Percentiles rank a stretch among this genome's conserved stretches.
These are phyloP conservation scores for Zygotorulaspora chibaensis DNA, from an alignment of 805 yeast species.

Conservation along the genomic window DNA sequence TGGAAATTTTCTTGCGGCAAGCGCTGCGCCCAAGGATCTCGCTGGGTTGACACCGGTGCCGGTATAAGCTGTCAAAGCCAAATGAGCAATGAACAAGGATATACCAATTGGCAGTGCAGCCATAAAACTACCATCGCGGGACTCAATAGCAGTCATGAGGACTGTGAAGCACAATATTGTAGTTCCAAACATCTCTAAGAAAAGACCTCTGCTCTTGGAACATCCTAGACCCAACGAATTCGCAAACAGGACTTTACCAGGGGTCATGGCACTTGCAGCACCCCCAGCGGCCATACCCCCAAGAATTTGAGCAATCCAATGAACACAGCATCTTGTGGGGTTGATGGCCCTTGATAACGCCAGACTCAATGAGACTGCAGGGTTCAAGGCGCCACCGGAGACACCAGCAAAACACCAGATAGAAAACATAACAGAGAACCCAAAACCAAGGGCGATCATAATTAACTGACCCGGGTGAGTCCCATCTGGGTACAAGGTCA, in stretches of 20 bases:
- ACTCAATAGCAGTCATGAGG: constrained; percentile 78
- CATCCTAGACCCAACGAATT: constrained; percentile 69
- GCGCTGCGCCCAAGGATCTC: constrained; percentile 78
- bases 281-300: constrained; percentile 94
- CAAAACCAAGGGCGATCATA: constrained; percentile 84
- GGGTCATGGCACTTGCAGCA: constrained; percentile 80
- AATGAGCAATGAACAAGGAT: constrained; percentile 75
- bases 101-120: constrained; percentile 85
- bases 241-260: constrained; percentile 69
- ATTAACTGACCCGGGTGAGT: constrained; percentile 64
- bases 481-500: constrained; percentile 33
- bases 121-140: constrained; percentile 65
- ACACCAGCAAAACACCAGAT: constrained; percentile 47
- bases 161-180: constrained; percentile 70
- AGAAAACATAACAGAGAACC: constrained; percentile 64
- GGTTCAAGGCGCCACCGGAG: constrained; percentile 88
- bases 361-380: constrained; percentile 76
- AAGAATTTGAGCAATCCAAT: constrained; percentile 64
- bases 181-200: constrained; percentile 79
- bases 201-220: constrained; percentile 70
- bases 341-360: constrained; percentile 69
- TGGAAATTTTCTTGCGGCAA: constrained; percentile 72
- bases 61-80: constrained; percentile 75
- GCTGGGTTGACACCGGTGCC: constrained; percentile 95
- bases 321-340: constrained; percentile 62